Evolutionary conservation across 75 land plant genomes (phyloP).

Genomic region (Cryptomeria japonica): DNA sequence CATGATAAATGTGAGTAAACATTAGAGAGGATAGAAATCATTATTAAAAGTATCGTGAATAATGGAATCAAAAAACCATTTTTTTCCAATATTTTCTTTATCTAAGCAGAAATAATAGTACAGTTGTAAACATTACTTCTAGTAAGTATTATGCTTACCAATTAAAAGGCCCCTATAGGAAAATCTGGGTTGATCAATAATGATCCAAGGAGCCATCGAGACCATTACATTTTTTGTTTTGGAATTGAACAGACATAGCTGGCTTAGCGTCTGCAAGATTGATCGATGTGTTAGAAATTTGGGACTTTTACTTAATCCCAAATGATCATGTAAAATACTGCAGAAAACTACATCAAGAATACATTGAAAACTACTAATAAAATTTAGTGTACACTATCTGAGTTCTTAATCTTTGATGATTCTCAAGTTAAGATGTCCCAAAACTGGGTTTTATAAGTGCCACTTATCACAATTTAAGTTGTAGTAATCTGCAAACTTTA

Average conservation of each 20-base stretch:
- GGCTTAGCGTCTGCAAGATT: constrained; percentile 42
- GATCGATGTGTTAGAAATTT: not conserved
- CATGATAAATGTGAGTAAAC: not conserved
- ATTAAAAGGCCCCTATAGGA: constrained; percentile 40
- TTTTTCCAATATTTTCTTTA: not conserved
- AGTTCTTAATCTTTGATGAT: not conserved
- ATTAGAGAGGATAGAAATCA: not conserved
- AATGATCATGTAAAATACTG: not conserved
- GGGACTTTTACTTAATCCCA: not conserved
- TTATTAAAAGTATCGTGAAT: not conserved
- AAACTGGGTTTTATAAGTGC: not conserved
- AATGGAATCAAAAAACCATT: not conserved
- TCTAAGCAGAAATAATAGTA: not conserved
- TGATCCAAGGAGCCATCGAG: constrained; percentile 16
- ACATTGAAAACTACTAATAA: not conserved
- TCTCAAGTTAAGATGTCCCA: not conserved
- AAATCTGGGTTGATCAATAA: constrained; percentile 37
- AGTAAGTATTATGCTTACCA: constrained; percentile 18
- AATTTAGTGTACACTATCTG: not conserved
- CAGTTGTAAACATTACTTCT: not conserved
- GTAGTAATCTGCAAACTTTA: not conserved
- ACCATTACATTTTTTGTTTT: constrained; percentile 16
- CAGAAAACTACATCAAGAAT: not conserved
- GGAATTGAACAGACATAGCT: constrained; percentile 25
- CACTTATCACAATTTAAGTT: not conserved